phyloP scores from a whole-genome alignment of 1,284 basidiomycete species.

The Xanthoconium separans region DNA sequence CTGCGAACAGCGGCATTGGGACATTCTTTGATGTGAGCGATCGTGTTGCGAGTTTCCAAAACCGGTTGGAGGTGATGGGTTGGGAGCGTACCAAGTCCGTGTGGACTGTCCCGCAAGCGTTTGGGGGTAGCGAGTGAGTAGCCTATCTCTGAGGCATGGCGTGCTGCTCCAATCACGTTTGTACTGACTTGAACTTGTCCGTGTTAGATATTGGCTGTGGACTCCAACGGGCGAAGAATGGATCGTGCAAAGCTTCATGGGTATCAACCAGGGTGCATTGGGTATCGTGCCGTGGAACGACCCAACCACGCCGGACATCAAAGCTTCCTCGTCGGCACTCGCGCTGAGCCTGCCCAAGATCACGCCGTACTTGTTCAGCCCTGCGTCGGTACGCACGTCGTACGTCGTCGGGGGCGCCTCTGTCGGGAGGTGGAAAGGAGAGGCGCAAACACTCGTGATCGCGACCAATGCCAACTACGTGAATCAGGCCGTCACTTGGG shows the following conservation, averaged over 20 bases:
- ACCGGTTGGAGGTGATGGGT: conserved; percentile 58
- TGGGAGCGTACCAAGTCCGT: conserved; percentile 55
- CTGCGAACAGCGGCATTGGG: conserved; percentile 32
- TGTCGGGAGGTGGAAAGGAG: conserved; percentile 40
- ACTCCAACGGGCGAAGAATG: conserved; percentile 69
- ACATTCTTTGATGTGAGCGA: conserved; percentile 54
- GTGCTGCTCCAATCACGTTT: no score
- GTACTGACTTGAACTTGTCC: not conserved
- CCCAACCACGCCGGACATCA: conserved; percentile 61
- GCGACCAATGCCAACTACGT: conserved; percentile 44
- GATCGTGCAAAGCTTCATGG: conserved; percentile 60
- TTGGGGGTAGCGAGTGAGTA: conserved; percentile 51
- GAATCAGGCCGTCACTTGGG: conserved; percentile 24
- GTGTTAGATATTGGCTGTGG: conserved; percentile 61
- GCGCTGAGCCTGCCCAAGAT: conserved; percentile 44
- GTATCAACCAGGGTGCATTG: conserved; percentile 68
- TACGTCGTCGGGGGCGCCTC: conserved; percentile 36
- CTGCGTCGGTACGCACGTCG: conserved; percentile 28
- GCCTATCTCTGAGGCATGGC: not conserved
- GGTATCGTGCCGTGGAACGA: conserved; percentile 71
- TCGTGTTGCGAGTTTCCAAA: conserved; percentile 60
- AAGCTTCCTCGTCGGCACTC: conserved; percentile 52
- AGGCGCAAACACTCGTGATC: conserved; percentile 36
- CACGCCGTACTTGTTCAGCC: conserved; percentile 39
- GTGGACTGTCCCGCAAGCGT: conserved; percentile 78